Evolutionary conservation across 1,139 yeast genomes (phyloP).

Genomic region (Diutina neorugosa): DNA sequence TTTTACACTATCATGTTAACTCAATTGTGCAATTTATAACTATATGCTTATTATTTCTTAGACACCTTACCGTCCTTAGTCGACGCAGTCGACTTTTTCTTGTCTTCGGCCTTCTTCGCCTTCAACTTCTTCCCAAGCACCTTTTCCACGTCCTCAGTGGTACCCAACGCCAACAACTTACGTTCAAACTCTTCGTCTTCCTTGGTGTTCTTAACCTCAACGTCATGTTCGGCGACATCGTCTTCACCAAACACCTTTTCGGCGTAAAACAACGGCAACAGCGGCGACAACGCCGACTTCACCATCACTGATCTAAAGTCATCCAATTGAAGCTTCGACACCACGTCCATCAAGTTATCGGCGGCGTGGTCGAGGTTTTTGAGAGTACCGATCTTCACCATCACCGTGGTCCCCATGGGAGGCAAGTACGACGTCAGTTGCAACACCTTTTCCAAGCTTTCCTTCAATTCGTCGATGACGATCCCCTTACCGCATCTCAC

Average conservation of each 20-base stretch:
- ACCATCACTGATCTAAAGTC: slow-evolving; percentile 53
- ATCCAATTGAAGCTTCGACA: slow-evolving; percentile 36
- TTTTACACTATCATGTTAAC: too few species aligned
- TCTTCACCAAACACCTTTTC: slow-evolving; percentile 39
- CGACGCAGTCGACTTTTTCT: slow-evolving; percentile 4
- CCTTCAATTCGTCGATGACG: slow-evolving; percentile 43
- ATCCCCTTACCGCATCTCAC: slow-evolving; percentile 34
- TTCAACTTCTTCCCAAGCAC: slow-evolving; percentile 30
- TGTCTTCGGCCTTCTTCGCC: slow-evolving; percentile 4
- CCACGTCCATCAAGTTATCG: slow-evolving; percentile 5
- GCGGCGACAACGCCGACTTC: slow-evolving; percentile 64
- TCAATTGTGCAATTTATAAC: not conserved
- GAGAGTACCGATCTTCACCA: slow-evolving; percentile 51
- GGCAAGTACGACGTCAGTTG: slow-evolving; percentile 51
- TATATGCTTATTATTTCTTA: not conserved
- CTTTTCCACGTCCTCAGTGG: slow-evolving; percentile 50
- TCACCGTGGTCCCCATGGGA: slow-evolving; percentile 64
- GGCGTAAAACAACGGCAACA: slow-evolving; percentile 69
- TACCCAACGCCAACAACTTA: slow-evolving; percentile 70
- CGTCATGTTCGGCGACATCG: slow-evolving; percentile 10
- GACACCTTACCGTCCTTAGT: slow-evolving; percentile 1
- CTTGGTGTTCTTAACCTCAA: slow-evolving; percentile 12
- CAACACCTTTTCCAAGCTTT: slow-evolving; percentile 48
- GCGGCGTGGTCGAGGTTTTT: slow-evolving; percentile 19
- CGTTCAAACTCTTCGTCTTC: slow-evolving; percentile 45